These are phyloP conservation scores for Bryoerythrophyllum caledonicum DNA, from an alignment of 225 moss, liverwort and hornwort species.

Conservation along the genomic window DNA sequence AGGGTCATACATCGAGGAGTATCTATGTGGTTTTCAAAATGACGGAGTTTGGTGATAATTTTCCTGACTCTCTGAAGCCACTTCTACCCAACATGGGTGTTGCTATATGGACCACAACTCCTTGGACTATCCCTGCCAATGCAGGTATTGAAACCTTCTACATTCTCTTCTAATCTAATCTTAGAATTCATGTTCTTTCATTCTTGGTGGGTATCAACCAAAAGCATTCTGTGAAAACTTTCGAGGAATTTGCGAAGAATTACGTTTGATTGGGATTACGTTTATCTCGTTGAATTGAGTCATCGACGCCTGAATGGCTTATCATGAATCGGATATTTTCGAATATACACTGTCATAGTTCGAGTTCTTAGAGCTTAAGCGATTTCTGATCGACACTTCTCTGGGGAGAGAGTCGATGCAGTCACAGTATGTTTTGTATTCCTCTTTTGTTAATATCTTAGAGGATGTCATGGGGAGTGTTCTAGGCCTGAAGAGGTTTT, in stretches of 20 bases:
- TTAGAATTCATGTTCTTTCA: conserved; percentile 8
- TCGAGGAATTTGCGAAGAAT: background rate
- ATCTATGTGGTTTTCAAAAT: conserved; percentile 86
- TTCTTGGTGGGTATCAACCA: background rate
- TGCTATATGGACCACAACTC: conserved; percentile 99
- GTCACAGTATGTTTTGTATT: no score
- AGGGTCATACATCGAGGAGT: conserved; percentile 92
- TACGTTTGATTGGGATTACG: background rate
- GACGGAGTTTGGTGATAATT: conserved; percentile 65
- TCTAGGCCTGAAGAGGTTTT: no score
- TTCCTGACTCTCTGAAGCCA: conserved; percentile 68
- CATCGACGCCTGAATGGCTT: no score
- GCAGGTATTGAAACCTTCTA: conserved; percentile 49
- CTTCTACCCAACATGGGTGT: conserved; percentile 79
- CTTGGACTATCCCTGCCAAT: conserved; percentile 96
- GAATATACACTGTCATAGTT: no score
- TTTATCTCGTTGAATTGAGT: conserved; percentile 29
- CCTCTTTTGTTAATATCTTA: no score
- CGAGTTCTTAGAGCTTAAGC: no score
- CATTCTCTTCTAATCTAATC: conserved; percentile 2
- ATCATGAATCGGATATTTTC: no score
- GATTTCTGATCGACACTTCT: no score
- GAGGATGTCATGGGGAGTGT: no score
- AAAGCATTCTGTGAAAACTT: background rate
- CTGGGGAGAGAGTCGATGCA: no score